phyloP scores from a whole-genome alignment of 768 basidiomycete genomes.

The Hortiboletus campestris region DNA sequence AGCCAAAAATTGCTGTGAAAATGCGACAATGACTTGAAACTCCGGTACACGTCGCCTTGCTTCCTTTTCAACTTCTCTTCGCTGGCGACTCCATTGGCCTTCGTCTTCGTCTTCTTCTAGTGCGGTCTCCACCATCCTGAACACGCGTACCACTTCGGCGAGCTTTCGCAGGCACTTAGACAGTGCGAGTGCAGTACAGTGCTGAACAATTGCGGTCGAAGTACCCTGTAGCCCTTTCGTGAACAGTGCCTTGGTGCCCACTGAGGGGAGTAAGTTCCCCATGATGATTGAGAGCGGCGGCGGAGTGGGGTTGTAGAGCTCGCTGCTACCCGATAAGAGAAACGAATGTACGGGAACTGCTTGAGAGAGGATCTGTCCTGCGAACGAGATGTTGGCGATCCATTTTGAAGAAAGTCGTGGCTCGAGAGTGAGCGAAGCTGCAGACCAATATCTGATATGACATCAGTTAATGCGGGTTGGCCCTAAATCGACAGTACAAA shows the following conservation, averaged over 20 bases:
- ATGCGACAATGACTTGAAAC: slow-evolving; percentile 80
- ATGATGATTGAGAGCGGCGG: slow-evolving; percentile 70
- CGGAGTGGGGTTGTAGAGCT: slow-evolving; percentile 65
- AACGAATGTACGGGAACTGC: slow-evolving; percentile 68
- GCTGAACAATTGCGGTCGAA: slow-evolving; percentile 71
- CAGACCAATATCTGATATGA: slow-evolving; percentile 65
- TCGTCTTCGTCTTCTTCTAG: slow-evolving; percentile 61
- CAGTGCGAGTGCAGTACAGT: slow-evolving; percentile 77
- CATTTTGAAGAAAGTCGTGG: slow-evolving; percentile 87
- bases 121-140: slow-evolving; percentile 47
- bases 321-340: slow-evolving; percentile 42
- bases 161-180: slow-evolving; percentile 76
- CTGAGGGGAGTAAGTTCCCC: slow-evolving; percentile 76
- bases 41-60: slow-evolving; percentile 78
- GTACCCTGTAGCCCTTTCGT: slow-evolving; percentile 78
- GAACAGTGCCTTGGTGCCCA: slow-evolving; percentile 66
- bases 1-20: slow-evolving; percentile 56
- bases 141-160: slow-evolving; percentile 45
- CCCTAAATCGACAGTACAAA: slow-evolving; percentile 28
- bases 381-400: slow-evolving; percentile 86
- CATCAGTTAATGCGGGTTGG: slow-evolving; percentile 10
- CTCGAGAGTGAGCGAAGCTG: slow-evolving; percentile 69
- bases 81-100: slow-evolving; percentile 71
- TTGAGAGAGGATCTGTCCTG: slow-evolving; percentile 74
- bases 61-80: slow-evolving; percentile 72